Evolutionary conservation across 768 basidiomycete species (phyloP), one percentile per base, ranked within the genome.

Genomic region (Russula lepida): DNA sequence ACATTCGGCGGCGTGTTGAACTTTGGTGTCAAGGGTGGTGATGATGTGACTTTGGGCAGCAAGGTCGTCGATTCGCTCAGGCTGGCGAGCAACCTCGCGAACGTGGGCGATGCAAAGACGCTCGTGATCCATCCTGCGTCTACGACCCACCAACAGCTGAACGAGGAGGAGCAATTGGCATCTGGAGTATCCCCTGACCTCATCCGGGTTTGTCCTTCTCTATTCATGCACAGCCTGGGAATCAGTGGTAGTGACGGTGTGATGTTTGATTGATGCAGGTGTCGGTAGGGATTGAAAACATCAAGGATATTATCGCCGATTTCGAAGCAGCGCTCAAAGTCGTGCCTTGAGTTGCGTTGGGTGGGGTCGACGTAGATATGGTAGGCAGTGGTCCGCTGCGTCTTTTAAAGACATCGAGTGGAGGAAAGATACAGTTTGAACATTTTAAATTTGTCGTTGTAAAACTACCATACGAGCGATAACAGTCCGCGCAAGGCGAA

Each of bases 91-190:
- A 74, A 89, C 68, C 77, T 89, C 9, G 86, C 86, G 13, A 89
- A 89, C 67, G 84, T 89, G 27, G 86, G 84, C 28, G 85, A 87
- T 61, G 83, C 85, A n/a, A 89, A 91, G 74, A 89, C 85, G 7
- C 79, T 92, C 17, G 85, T 88, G 43, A 88, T 91, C 60, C 86
- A 88, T 68, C 88, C 89, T 1, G 86, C 84, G 5, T 80, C 81
- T 25, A 90, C 90, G 25, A 92, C 89, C 0, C 89, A 92, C 68
- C 76, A 82, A 41, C 88, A 90, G 71, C 75, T 90, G 51, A 77
- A 76, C 0, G 74, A 72, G 23, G 81, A 78, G 57, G 89, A 91
- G 69, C 83, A 84, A 67, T 61, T 77, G 11, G 73, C 77, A 6
- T 77, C 83, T n/a, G 89, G 89, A 7, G 87, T 90, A 11, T 84